Conservation (phyloP, 2,329 filamentous ascomycete species). For the Colletotrichum australisinense region DNA sequence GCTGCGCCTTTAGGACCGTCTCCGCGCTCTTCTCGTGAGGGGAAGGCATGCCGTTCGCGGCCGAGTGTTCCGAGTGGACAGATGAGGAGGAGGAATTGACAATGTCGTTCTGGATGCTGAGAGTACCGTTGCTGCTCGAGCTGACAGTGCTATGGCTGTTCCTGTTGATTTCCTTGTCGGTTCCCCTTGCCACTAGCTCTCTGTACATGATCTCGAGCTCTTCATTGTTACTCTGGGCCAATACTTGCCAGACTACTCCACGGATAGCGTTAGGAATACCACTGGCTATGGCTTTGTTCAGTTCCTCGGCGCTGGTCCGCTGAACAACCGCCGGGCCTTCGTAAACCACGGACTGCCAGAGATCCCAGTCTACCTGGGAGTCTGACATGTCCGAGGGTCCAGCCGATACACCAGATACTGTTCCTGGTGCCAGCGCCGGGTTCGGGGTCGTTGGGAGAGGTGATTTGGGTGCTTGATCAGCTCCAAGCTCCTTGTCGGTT, state of each 20-base stretch:
- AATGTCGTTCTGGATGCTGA: conserved; percentile 73
- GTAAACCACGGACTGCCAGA: conserved; percentile 97
- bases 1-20: conserved; percentile 72
- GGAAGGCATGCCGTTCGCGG: conserved; percentile 65
- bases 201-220: conserved; percentile 89
- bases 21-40: conserved; percentile 72
- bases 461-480: conserved; percentile 31
- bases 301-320: conserved; percentile 86
- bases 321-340: conserved; percentile 91
- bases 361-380: conserved; percentile 93
- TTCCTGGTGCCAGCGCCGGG: conserved; percentile 82
- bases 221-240: conserved; percentile 94
- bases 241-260: conserved; percentile 98
- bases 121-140: conserved; percentile 63
- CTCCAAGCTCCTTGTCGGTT: conserved; percentile 27
- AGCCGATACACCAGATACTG: conserved; percentile 82
- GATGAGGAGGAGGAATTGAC: conserved; percentile 85
- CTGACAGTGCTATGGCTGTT: conserved; percentile 66
- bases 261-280: conserved; percentile 95
- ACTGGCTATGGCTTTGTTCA: conserved; percentile 90
- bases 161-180: conserved; percentile 79
- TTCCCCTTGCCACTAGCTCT: conserved; percentile 82
- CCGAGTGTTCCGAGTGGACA: conserved; percentile 81
- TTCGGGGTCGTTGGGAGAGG: conserved; percentile 75
- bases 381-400: conserved; percentile 79